Conservation (phyloP, 331 rosid species). For the Acacia concinna region DNA sequence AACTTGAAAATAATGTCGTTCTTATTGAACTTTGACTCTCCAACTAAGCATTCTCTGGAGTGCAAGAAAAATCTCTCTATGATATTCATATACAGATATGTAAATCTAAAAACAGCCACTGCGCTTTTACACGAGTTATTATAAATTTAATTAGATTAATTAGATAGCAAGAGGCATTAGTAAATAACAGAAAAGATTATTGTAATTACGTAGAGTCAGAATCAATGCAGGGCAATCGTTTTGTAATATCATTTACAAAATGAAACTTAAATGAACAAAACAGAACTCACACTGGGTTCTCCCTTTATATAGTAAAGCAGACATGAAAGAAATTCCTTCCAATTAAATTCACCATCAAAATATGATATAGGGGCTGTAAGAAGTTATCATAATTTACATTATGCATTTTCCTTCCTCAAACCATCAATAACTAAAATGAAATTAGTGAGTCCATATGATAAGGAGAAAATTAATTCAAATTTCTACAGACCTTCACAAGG, state of each 20-base stretch:
- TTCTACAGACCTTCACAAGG: slow-evolving; percentile 73
- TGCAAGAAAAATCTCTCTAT: background rate
- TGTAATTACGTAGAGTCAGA: background rate
- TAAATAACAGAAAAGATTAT: background rate
- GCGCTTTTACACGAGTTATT: background rate
- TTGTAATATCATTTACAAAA: background rate
- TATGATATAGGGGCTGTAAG: background rate
- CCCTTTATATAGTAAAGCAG: background rate
- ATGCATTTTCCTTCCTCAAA: slow-evolving; percentile 7
- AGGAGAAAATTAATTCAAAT: slow-evolving; percentile 16
- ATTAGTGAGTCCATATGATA: background rate
- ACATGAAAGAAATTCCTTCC: background rate
- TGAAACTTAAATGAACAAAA: background rate
- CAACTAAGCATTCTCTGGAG: background rate
- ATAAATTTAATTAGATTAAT: background rate
- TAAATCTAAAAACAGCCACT: background rate
- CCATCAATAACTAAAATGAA: background rate
- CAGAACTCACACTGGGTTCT: background rate
- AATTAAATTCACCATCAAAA: background rate
- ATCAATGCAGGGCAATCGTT: background rate
- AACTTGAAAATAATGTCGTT: background rate
- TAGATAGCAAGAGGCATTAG: background rate
- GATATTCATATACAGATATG: background rate
- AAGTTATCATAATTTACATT: background rate
- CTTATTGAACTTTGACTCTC: background rate